Percentiles rank a stretch among this genome's conserved stretches.
These are phyloP conservation scores for Echeveria elegans DNA, from an alignment of 164 flowering plant species.

Conservation along the genomic window DNA sequence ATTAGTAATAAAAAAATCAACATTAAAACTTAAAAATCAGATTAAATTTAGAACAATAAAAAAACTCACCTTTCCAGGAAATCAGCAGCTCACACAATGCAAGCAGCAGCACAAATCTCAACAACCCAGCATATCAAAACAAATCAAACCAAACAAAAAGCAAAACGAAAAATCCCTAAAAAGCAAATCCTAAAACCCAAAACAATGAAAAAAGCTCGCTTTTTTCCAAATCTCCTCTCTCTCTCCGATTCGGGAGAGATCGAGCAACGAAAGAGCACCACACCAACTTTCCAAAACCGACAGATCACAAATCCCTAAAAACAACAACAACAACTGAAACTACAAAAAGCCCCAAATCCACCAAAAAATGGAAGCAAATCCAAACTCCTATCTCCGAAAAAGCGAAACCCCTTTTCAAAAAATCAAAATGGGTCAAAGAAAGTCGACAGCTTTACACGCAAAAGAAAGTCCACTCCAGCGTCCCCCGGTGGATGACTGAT, in stretches of 20 bases:
- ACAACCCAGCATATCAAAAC: background rate
- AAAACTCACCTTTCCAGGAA: background rate
- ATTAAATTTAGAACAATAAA: background rate
- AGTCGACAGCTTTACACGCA: background rate
- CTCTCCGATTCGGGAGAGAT: background rate
- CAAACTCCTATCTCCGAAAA: background rate
- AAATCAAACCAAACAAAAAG: too few relatives aligned
- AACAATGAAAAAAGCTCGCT: background rate
- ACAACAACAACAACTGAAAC: background rate
- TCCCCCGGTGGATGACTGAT: background rate
- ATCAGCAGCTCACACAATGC: conserved; percentile 3
- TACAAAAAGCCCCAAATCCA: background rate
- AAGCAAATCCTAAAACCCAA: background rate
- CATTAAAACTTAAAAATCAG: background rate
- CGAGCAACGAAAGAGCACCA: conserved; percentile 2
- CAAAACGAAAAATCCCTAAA: background rate
- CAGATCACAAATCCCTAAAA: background rate
- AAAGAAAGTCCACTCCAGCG: background rate
- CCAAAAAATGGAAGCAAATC: background rate
- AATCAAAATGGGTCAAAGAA: background rate
- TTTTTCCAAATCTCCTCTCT: background rate
- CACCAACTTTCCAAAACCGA: background rate
- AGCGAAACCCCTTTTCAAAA: background rate
- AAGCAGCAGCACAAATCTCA: conserved; percentile 5
- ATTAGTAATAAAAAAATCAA: background rate